Conservation (phyloP, 1,139 yeast genomes). For the Taiozyma onychis region DNA sequence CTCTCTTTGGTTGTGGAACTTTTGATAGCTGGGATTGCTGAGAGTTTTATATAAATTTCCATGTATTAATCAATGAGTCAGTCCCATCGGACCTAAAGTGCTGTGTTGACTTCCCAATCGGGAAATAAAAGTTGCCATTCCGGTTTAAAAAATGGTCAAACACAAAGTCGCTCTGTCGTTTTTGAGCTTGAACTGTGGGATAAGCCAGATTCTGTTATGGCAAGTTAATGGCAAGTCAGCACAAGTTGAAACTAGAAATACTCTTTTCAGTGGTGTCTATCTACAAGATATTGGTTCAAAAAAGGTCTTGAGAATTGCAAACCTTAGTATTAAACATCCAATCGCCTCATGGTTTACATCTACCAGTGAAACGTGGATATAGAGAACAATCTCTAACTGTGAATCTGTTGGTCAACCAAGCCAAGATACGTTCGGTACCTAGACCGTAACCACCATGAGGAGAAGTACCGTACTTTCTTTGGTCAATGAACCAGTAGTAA, state of each 20-base stretch:
- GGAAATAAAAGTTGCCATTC: neutral
- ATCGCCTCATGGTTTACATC: conserved; percentile 80
- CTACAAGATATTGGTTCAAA: neutral
- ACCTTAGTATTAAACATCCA: neutral
- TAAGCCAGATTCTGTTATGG: too few relatives aligned
- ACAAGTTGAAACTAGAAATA: too few relatives aligned
- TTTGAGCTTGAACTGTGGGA: too few relatives aligned
- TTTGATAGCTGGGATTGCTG: neutral
- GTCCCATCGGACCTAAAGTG: neutral
- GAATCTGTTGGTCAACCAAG: conserved; percentile 96
- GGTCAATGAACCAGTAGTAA: conserved; percentile 96
- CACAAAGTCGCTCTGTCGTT: too few relatives aligned
- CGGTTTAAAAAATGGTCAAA: too few relatives aligned
- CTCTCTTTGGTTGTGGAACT: neutral
- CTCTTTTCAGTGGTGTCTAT: neutral
- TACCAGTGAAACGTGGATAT: conserved; percentile 96
- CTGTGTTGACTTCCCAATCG: neutral
- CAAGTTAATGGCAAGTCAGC: too few relatives aligned
- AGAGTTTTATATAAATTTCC: neutral
- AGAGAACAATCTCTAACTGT: conserved; percentile 97
- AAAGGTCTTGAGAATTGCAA: neutral
- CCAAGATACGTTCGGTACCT: conserved; percentile 96
- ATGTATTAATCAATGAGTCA: neutral
- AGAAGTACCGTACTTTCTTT: conserved; percentile 93
- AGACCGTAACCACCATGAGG: conserved; percentile 99